Conservation (phyloP, 2,329 filamentous ascomycete genomes). For the Fusarium napiforme region DNA sequence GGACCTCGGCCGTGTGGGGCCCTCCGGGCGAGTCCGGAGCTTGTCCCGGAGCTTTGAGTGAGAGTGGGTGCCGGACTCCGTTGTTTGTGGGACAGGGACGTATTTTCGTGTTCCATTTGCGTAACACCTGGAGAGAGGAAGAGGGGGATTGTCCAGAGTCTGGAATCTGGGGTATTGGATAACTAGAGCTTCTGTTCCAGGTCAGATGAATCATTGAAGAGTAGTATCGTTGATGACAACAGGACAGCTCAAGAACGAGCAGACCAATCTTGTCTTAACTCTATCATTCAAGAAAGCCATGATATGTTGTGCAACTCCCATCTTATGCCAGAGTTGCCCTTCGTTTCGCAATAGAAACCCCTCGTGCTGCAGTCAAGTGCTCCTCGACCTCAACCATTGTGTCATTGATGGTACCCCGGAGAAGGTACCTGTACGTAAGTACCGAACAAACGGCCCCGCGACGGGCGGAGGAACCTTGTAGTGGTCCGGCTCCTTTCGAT, state of each 20-base stretch:
- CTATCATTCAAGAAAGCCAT: slow-evolving; percentile 11
- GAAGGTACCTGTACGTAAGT: slow-evolving; percentile 41
- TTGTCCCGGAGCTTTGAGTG: slow-evolving; percentile 16
- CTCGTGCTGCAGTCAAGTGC: slow-evolving; percentile 33
- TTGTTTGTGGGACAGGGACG: slow-evolving; percentile 23
- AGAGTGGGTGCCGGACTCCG: slow-evolving; percentile 34
- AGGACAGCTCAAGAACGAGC: slow-evolving; percentile 1
- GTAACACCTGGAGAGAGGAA: not conserved
- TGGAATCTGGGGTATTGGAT: slow-evolving; percentile 34
- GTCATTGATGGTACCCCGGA: slow-evolving; percentile 41
- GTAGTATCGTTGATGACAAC: not conserved
- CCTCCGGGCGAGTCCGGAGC: slow-evolving; percentile 39
- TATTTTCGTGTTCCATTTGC: slow-evolving; percentile 2
- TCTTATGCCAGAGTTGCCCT: slow-evolving; percentile 22
- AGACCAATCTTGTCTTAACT: slow-evolving; percentile 24
- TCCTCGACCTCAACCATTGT: slow-evolving; percentile 36
- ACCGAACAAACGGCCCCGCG: slow-evolving; percentile 40
- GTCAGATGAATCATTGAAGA: slow-evolving; percentile 10
- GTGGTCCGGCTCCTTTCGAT: slow-evolving; percentile 15
- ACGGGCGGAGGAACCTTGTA: slow-evolving; percentile 36
- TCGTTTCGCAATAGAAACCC: slow-evolving; percentile 25
- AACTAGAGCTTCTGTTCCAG: not conserved
- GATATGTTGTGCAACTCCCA: slow-evolving; percentile 33
- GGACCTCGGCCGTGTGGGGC: slow-evolving; percentile 43
- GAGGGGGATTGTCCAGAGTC: slow-evolving; percentile 13